Conservation (phyloP, 1,284 basidiomycete species). For the Mycosarcoma maydis region DNA sequence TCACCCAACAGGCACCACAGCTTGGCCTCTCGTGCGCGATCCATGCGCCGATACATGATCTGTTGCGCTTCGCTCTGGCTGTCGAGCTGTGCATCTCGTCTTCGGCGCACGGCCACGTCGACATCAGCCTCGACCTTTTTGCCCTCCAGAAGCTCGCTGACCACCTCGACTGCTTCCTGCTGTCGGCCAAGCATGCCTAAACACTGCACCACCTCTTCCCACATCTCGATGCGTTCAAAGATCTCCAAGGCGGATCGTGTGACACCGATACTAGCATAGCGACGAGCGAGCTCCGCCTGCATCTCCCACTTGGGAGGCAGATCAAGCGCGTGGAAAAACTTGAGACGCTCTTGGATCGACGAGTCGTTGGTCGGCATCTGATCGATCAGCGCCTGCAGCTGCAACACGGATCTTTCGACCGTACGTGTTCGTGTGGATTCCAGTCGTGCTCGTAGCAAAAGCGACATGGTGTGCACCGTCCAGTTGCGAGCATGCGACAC, state of each 20-base stretch:
- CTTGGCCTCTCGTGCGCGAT: constrained; percentile 82
- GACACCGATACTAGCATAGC: constrained; percentile 61
- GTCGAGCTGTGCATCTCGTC: constrained; percentile 6
- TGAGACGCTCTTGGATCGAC: constrained; percentile 63
- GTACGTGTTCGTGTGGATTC: constrained; percentile 63
- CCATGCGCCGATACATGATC: constrained; percentile 71
- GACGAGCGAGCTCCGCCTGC: constrained; percentile 62
- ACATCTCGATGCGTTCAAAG: constrained; percentile 62
- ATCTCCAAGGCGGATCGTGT: constrained; percentile 64
- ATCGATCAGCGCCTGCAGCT: constrained; percentile 65
- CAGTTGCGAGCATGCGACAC: constrained; percentile 62
- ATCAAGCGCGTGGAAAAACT: constrained; percentile 61
- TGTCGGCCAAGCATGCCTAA: constrained; percentile 58
- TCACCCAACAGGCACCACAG: constrained; percentile 96
- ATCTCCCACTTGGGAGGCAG: constrained; percentile 65
- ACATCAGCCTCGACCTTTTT: constrained; percentile 62
- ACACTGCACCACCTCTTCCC: constrained; percentile 65
- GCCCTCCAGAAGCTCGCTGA: constrained; percentile 59
- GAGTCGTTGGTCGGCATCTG: constrained; percentile 66
- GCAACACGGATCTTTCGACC: constrained; percentile 62
- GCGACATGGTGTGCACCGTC: constrained; percentile 66
- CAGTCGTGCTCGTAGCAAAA: constrained; percentile 63
- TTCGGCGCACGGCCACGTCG: constrained; percentile 33
- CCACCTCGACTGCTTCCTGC: constrained; percentile 59
- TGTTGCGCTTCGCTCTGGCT: constrained; percentile 65